Conservation (phyloP, 192 early-diverging fungal species). For the Podila horticola region DNA sequence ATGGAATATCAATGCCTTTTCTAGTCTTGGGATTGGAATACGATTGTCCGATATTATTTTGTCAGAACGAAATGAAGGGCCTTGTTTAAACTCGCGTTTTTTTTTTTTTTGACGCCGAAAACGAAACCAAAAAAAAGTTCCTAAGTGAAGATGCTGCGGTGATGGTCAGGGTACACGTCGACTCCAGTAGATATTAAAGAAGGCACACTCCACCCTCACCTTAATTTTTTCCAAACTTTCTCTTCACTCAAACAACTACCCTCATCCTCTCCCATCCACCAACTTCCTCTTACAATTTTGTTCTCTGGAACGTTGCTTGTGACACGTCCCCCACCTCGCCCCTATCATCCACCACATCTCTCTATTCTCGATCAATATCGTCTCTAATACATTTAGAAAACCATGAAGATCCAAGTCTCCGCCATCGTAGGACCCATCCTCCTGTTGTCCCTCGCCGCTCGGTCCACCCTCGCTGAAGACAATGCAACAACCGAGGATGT, state of each 20-base stretch:
- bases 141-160: too few relatives aligned
- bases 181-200: too few relatives aligned
- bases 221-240: not conserved
- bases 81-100: too few relatives aligned
- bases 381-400: not conserved
- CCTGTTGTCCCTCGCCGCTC: slow-evolving; percentile 1
- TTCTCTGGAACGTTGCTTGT: not conserved
- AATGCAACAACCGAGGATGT: not conserved
- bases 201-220: not conserved
- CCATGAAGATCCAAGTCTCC: slow-evolving; percentile 4
- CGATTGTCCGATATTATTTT: too few relatives aligned
- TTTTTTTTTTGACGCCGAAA: too few relatives aligned
- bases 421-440: slow-evolving; percentile 9
- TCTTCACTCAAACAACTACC: too few relatives aligned
- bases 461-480: not conserved
- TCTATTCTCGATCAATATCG: not conserved
- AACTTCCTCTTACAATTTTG: not conserved
- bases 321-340: not conserved
- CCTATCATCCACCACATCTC: not conserved
- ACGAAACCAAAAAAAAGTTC: too few relatives aligned
- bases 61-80: too few relatives aligned
- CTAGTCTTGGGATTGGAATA: too few relatives aligned
- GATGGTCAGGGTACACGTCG: too few relatives aligned
- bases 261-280: not conserved
- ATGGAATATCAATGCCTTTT: too few relatives aligned